Evolutionary conservation across 2,329 filamentous ascomycete species (phyloP), one percentile per base, ranked within the genome.

Genomic region (Fusarium sp.): DNA sequence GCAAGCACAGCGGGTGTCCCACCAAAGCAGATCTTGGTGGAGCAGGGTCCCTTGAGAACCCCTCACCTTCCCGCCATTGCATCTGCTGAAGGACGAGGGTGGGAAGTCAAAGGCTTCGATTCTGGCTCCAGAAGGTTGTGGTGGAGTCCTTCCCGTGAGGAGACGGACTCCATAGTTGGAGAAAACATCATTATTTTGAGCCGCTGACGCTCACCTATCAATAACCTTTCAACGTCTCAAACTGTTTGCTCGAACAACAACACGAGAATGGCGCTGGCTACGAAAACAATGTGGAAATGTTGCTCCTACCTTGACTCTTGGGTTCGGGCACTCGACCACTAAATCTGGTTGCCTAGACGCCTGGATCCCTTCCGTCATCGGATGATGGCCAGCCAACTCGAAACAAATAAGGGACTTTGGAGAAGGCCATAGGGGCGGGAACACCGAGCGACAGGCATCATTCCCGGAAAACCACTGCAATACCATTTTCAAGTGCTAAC

Each of bases 81-180:
- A 74, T 72, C 60, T 72, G 62, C 54, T 71, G 59, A 56, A 62
- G 57, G 67, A 68, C 53, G 68, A 72, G 56, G 60, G 68, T 67
- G 70, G 66, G 66, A 66, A 61, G 57, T 65, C 56, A 46, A 74
- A 74, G 56, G 70, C 72, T 74, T 74, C 72, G 71, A 74, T 74
- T 68, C 56, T 67, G 57, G 69, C 72, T 74, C 72, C 72, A 74
- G 72, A 74, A 74, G 72, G 51, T 69, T 71, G 47, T 58, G 60
- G 72, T 74, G 72, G 72, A 73, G 72, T 74, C 68, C 50, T 65
- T 71, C 66, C 71, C 70, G 68, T 64, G 72, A 74, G 64, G 70
- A 74, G 72, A 67, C 67, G 56, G 61, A 59, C 67, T 70, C 67
- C 67, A 67, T 68, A 74, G 59, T 73, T 74, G 72, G 71, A 72